phyloP scores from a whole-genome alignment of 1,139 yeast species.

The Taphrina communis region DNA sequence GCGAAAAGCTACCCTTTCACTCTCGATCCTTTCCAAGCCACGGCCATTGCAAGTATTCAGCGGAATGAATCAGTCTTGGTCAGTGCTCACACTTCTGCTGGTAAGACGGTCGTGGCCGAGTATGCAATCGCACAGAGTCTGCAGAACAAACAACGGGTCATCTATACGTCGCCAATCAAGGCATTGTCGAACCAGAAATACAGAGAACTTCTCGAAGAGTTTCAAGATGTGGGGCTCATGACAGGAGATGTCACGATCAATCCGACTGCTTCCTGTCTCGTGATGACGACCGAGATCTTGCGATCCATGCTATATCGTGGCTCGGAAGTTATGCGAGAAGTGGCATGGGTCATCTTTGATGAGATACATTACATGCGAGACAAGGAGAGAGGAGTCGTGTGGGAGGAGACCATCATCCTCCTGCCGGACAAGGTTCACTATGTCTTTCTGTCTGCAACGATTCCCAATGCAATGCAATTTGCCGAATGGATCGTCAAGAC shows the following conservation, averaged over 20 bases:
- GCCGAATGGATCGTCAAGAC: constrained; percentile 98
- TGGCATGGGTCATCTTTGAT: constrained; percentile 94
- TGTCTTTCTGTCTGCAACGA: constrained; percentile 90
- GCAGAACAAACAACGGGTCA: constrained; percentile 88
- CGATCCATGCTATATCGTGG: constrained; percentile 95
- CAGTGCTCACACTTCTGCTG: constrained; percentile 98
- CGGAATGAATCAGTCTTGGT: constrained; percentile 94
- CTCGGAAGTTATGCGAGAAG: constrained; percentile 90
- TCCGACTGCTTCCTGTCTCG: constrained; percentile 94
- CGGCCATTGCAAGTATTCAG: constrained; percentile 92
- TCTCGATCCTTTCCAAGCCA: constrained; percentile 94
- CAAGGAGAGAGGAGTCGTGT: constrained; percentile 90
- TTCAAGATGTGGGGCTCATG: constrained; percentile 95
- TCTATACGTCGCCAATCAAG: constrained; percentile 95
- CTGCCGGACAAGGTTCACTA: constrained; percentile 92
- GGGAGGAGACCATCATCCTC: constrained; percentile 98
- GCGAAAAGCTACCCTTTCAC: constrained; percentile 92
- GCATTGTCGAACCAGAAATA: constrained; percentile 96
- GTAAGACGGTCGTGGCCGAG: constrained; percentile 98
- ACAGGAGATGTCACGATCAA: constrained; percentile 98
- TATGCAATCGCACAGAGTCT: constrained; percentile 96
- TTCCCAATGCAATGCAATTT: constrained; percentile 97
- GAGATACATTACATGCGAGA: constrained; percentile 98
- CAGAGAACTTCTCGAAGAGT: constrained; percentile 87
- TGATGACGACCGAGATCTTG: constrained; percentile 96